Evolutionary conservation across 306 rosid genomes (phyloP).

Genomic region (Alnus rubra): DNA sequence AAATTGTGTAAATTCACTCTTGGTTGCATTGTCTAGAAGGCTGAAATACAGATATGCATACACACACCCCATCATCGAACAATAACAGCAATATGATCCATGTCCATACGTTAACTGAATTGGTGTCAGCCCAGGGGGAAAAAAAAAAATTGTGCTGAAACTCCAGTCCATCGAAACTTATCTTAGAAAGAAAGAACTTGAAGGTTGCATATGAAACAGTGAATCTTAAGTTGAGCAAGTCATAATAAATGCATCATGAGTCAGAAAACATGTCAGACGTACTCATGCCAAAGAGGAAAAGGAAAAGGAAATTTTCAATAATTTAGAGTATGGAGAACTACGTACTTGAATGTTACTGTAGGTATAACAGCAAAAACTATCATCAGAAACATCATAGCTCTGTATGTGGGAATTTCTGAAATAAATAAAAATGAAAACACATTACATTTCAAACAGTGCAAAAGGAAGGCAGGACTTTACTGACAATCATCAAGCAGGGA

Average conservation of each 20-base stretch:
- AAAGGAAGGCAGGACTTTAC: neutral
- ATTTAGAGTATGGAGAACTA: constrained; percentile 17
- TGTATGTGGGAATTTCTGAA: constrained; percentile 61
- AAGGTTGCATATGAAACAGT: constrained; percentile 14
- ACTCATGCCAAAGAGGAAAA: neutral
- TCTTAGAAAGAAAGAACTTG: constrained; percentile 13
- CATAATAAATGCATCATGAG: constrained; percentile 6
- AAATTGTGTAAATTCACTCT: neutral
- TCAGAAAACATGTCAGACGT: neutral
- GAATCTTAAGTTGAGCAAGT: constrained; percentile 7
- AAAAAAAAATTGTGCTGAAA: neutral
- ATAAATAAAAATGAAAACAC: constrained; percentile 23
- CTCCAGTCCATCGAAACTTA: neutral
- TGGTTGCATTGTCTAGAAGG: neutral
- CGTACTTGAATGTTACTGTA: constrained; percentile 76
- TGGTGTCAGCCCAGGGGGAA: neutral
- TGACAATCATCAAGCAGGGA: neutral
- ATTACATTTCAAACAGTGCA: constrained; percentile 12
- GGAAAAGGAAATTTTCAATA: constrained; percentile 14
- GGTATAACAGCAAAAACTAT: constrained; percentile 75
- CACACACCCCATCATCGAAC: neutral
- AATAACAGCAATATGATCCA: neutral
- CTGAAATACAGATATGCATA: neutral
- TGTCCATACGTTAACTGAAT: neutral
- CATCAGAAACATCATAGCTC: constrained; percentile 60